Percentiles rank a stretch among this genome's conserved stretches.
Evolutionary conservation across 352 stramenopile species (phyloP).

Genomic region (Phytopythium chamaehyphon): DNA sequence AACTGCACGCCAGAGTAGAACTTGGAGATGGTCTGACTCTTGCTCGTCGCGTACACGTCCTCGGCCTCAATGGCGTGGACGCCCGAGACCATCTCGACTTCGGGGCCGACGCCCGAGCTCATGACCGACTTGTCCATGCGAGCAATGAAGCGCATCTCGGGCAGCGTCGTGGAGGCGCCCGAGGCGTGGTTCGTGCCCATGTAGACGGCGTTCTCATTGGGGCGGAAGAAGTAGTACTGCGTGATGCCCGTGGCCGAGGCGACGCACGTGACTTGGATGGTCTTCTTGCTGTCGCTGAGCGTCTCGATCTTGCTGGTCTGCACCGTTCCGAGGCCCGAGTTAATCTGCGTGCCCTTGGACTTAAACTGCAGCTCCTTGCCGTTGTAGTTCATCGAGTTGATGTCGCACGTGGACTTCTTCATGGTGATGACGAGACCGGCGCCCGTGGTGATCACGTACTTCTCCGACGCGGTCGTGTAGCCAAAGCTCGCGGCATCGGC

Average conservation of each 20-base stretch:
- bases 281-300: conserved; percentile 33
- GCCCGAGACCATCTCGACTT: conserved; percentile 29
- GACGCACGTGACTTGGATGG: conserved; percentile 37
- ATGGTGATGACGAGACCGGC: conserved; percentile 27
- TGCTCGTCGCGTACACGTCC: conserved; percentile 28
- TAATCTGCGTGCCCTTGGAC: conserved; percentile 34
- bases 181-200: conserved; percentile 57
- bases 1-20: conserved; percentile 35
- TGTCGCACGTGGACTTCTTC: conserved; percentile 33
- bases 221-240: conserved; percentile 51
- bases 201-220: conserved; percentile 48
- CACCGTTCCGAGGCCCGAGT: conserved; percentile 31
- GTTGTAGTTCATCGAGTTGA: conserved; percentile 32
- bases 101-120: conserved; percentile 21
- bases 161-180: conserved; percentile 10
- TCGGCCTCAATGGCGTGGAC: conserved; percentile 33
- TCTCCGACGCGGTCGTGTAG: conserved; percentile 22
- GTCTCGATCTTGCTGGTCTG: conserved; percentile 21
- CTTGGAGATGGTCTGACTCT: conserved; percentile 34
- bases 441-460: conserved; percentile 33
- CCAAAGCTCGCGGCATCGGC: conserved; percentile 20
- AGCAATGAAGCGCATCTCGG: conserved; percentile 44
- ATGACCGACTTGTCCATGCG: conserved; percentile 33
- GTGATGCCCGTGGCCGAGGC: conserved; percentile 27
- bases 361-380: conserved; percentile 35